Percentiles rank a stretch among this genome's conserved stretches.
phyloP scores from a whole-genome alignment of 2,329 filamentous ascomycete species.

The Penicillium sp. region DNA sequence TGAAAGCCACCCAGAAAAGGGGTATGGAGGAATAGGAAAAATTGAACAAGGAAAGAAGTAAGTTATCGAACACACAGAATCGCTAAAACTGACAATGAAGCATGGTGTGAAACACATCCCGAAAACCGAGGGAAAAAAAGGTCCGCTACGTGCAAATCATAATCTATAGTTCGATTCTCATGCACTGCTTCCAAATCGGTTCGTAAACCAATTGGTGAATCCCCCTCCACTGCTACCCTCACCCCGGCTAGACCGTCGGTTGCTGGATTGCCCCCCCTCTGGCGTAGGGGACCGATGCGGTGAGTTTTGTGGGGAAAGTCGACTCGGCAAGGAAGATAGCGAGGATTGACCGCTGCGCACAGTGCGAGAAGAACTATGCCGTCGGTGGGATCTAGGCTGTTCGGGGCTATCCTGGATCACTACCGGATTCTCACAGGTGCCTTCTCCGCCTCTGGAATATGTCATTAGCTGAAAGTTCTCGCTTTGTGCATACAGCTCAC shows the following conservation, averaged over 20 bases:
- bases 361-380: conserved; percentile 9
- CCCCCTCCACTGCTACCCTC: conserved; percentile 19
- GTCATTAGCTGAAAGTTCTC: conserved; percentile 8
- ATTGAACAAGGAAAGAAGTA: background rate
- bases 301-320: background rate
- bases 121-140: background rate
- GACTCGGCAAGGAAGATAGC: conserved; percentile 12
- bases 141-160: conserved; percentile 7
- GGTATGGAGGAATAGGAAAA: background rate
- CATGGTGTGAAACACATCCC: background rate
- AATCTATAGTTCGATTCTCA: background rate
- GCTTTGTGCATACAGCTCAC: background rate
- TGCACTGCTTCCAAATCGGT: conserved; percentile 17
- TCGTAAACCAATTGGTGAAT: conserved; percentile 30
- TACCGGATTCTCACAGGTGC: conserved; percentile 20
- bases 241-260: conserved; percentile 16
- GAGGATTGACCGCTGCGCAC: conserved; percentile 18
- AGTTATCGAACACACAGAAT: background rate
- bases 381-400: conserved; percentile 3
- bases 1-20: background rate
- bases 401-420: conserved; percentile 19
- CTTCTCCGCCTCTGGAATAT: conserved; percentile 17
- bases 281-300: conserved; percentile 9
- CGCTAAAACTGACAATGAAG: conserved; percentile 5
- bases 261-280: conserved; percentile 6